These are phyloP conservation scores for Paramyrothecium roridum DNA, from an alignment of 2,329 filamentous ascomycete genomes.

Conservation along the genomic window DNA sequence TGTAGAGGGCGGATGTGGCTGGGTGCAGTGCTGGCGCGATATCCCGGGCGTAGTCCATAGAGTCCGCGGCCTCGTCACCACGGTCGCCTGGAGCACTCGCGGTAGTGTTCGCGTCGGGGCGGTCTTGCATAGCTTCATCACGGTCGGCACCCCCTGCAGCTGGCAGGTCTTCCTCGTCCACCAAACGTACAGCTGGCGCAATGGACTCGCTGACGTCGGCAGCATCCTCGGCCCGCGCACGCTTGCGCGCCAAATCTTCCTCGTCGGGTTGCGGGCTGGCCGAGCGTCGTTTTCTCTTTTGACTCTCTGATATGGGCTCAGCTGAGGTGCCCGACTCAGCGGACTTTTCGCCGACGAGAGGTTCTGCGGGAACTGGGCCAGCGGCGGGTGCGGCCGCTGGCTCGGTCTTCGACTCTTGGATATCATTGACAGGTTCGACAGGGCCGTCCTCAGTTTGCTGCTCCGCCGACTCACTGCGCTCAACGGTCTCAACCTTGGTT, in stretches of 20 bases:
- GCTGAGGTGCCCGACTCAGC: constrained; percentile 8
- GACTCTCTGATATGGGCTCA: constrained; percentile 36
- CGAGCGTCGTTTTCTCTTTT: constrained; percentile 67
- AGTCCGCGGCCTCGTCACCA: constrained; percentile 7
- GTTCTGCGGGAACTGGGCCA: not conserved
- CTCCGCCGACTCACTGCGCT: too few relatives aligned
- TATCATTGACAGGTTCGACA: not conserved
- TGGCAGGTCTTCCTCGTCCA: constrained; percentile 10
- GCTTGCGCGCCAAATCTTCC: constrained; percentile 54
- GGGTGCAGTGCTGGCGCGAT: constrained; percentile 62
- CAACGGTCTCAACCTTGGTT: too few relatives aligned
- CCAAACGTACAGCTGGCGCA: constrained; percentile 4
- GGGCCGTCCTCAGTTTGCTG: too few relatives aligned
- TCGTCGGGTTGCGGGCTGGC: constrained; percentile 55
- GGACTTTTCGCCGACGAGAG: constrained; percentile 2
- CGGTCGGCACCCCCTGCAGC: not conserved
- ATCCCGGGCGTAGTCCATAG: constrained; percentile 29
- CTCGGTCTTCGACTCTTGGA: not conserved
- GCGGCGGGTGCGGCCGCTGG: not conserved
- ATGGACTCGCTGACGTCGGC: constrained; percentile 7
- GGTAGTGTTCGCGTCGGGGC: not conserved
- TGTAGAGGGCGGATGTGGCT: constrained; percentile 77
- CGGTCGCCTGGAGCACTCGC: not conserved
- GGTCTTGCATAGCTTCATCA: not conserved
- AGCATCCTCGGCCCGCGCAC: constrained; percentile 39